phyloP scores from a whole-genome alignment of 2,329 filamentous ascomycete species.

The Phoma herbarum region DNA sequence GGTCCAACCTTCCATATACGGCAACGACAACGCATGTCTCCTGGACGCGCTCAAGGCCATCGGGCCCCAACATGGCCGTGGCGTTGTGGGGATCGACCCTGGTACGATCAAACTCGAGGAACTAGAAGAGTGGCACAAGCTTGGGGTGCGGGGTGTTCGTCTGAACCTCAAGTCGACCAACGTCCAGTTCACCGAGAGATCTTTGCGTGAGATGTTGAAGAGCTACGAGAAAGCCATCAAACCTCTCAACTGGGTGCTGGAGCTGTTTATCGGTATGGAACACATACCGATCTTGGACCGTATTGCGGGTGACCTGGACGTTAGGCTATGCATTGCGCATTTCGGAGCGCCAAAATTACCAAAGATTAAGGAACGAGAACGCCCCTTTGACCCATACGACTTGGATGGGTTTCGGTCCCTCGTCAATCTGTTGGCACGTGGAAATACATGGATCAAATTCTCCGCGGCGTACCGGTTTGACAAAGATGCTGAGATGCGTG shows the following conservation, averaged over 20 bases:
- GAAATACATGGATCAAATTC: conserved; percentile 64
- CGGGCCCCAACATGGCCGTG: conserved; percentile 61
- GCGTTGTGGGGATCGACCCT: conserved; percentile 65
- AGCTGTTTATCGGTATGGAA: conserved; percentile 65
- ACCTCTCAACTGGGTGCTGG: conserved; percentile 64
- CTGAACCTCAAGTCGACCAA: conserved; percentile 2
- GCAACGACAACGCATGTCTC: conserved; percentile 67
- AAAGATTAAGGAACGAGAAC: conserved; percentile 13
- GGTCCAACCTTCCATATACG: conserved; percentile 69
- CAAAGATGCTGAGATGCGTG: conserved; percentile 51
- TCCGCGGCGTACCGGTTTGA: conserved; percentile 67
- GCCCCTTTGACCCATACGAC: neutral
- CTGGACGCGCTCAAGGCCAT: conserved; percentile 62
- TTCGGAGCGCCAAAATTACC: conserved; percentile 59
- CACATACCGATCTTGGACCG: conserved; percentile 60
- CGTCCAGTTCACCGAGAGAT: conserved; percentile 45
- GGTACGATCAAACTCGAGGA: neutral
- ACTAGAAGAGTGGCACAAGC: neutral
- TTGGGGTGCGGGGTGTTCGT: conserved; percentile 2
- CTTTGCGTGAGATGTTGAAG: conserved; percentile 20
- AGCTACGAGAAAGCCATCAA: conserved; percentile 58
- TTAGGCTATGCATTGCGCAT: conserved; percentile 66
- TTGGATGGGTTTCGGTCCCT: conserved; percentile 32
- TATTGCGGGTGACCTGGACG: conserved; percentile 54
- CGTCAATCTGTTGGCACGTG: conserved; percentile 59